Evolutionary conservation across 2,329 filamentous ascomycete genomes (phyloP).

Genomic region (Tympanopsis confertula): DNA sequence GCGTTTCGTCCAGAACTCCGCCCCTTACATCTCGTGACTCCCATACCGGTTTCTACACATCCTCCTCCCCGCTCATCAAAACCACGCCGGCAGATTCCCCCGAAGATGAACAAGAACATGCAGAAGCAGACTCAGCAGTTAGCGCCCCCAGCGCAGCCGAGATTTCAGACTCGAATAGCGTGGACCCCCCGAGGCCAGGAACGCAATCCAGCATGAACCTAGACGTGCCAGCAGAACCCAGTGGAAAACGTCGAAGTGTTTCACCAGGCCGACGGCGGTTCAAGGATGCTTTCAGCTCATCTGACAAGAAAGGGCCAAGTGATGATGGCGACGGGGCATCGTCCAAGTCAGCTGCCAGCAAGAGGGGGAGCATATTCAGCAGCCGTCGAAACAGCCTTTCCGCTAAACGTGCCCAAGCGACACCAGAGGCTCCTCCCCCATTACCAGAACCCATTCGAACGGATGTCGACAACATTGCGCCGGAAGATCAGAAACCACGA

Average conservation of each 20-base stretch:
- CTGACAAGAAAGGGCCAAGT: background rate
- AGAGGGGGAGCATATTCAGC: background rate
- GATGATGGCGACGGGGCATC: background rate
- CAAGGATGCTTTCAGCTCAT: background rate
- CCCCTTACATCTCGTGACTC: conserved; percentile 24
- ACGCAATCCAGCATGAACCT: background rate
- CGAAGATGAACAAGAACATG: conserved; percentile 3
- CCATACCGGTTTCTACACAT: conserved; percentile 27
- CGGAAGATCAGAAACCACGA: background rate
- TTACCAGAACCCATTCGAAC: background rate
- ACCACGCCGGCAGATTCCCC: conserved; percentile 17
- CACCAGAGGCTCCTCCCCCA: background rate
- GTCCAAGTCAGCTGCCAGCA: background rate
- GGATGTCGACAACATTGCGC: no score
- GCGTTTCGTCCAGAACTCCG: conserved; percentile 17
- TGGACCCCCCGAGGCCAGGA: background rate
- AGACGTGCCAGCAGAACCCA: background rate
- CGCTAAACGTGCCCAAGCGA: background rate
- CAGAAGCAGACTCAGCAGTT: background rate
- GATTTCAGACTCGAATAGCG: background rate
- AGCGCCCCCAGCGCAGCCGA: background rate
- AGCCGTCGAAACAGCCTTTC: background rate
- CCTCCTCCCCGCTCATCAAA: conserved; percentile 28
- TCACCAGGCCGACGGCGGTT: background rate
- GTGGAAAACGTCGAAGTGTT: background rate